Evolutionary conservation across 306 rosid species (phyloP), one percentile per base, ranked within the genome.

Genomic region (Phaseolus lunatus): DNA sequence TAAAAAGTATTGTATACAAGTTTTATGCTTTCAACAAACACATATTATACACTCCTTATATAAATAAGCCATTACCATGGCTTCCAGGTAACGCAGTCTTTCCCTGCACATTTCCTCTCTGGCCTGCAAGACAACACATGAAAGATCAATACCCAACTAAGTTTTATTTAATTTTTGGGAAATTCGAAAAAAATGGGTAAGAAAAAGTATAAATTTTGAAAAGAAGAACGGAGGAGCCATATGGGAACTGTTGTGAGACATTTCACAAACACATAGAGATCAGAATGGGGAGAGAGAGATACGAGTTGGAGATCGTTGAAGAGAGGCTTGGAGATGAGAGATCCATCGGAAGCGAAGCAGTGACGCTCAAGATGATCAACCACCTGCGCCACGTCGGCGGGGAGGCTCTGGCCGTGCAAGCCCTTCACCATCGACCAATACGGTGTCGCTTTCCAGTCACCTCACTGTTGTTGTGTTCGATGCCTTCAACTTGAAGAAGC

Each of bases 31-130:
- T 43, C 9, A 9, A 10, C 43, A 53, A 23, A 67, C 20, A 56
- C 5, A 41, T 12, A 37, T 1, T 11, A 19, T 35, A 1, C 12
- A 16, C 8, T 15, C 27, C 37, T 11, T 19, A 2, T 27, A 3
- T 23, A 22, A 24, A 76, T 16, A 80, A 76, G 27, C 27, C 33
- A 64, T 78, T 78, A 92, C 99, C 97, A 87, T 89, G 67, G 96
- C 88, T 89, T 95, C 97, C 83, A 92, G 74, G 80, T 92, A 92
- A 16, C 96, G 92, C 66, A 85, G 85, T 78, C 97, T 87, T 78
- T 95, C 97, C 88, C 92, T 79, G 75, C 88, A 89, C 99, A 95
- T 95, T 89, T 91, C 99, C 90, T 92, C 97, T 84, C 97, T 91
- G 15, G 96, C 99, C 98, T 95, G 88, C 81, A 86, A 78, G 63